Conservation (phyloP, 2,329 filamentous ascomycete species). For the Pseudogymnoascus sp. region DNA sequence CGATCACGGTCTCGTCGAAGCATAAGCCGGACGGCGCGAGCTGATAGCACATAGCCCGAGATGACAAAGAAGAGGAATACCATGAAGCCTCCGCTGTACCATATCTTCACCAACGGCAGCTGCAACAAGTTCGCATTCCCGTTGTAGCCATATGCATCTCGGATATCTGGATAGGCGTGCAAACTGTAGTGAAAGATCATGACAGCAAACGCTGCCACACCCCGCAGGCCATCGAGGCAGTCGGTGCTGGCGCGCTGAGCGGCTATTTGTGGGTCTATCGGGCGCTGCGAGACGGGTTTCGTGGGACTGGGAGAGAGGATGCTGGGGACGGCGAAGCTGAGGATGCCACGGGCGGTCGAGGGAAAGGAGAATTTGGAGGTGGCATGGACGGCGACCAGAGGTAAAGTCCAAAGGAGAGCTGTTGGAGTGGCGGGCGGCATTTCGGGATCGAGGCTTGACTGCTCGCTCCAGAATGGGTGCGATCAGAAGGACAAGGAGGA, state of each 20-base stretch:
- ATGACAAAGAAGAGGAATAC: conserved; percentile 47
- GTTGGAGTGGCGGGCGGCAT: not conserved
- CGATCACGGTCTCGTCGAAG: conserved; percentile 33
- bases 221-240: not conserved
- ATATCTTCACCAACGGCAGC: conserved; percentile 35
- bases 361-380: not conserved
- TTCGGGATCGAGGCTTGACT: not conserved
- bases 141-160: conserved; percentile 26
- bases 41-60: conserved; percentile 42
- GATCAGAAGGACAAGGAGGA: conserved; percentile 3
- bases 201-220: conserved; percentile 2
- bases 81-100: conserved; percentile 39
- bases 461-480: not conserved
- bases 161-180: not conserved
- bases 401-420: not conserved
- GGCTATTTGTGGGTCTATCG: conserved; percentile 5
- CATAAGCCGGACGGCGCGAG: conserved; percentile 37
- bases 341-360: not conserved
- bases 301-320: not conserved
- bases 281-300: not conserved
- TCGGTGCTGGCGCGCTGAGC: conserved; percentile 2
- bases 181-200: not conserved
- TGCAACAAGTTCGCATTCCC: conserved; percentile 34
- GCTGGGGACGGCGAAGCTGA: conserved; percentile 3
- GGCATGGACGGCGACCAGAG: not conserved